phyloP scores from a whole-genome alignment of 2,329 filamentous ascomycete species.

The Ceratocystis smalleyi region DNA sequence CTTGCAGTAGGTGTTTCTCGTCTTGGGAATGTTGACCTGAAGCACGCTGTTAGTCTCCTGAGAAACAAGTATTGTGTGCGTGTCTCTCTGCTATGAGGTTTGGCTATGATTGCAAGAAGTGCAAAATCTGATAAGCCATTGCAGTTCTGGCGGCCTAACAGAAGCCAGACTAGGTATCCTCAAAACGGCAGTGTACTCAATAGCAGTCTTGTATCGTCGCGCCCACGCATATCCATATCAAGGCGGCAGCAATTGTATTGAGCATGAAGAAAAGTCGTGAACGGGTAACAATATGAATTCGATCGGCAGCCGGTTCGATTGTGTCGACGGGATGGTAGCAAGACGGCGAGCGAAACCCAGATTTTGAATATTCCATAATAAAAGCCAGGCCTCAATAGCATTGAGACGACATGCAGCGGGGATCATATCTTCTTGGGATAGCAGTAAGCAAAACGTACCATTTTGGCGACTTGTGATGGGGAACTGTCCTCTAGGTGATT shows the following conservation, averaged over 20 bases:
- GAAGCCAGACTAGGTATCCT: not conserved
- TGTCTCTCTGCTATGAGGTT: constrained; percentile 15
- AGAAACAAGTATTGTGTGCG: constrained; percentile 22
- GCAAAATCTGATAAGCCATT: not conserved
- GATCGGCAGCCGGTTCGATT: constrained; percentile 7
- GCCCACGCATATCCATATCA: not conserved
- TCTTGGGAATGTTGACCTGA: constrained; percentile 97
- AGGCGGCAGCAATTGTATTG: not conserved
- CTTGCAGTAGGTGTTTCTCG: constrained; percentile 94
- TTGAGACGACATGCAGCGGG: not conserved
- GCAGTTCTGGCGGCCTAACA: not conserved
- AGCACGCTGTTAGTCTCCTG: constrained; percentile 22
- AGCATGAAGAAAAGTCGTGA: too few relatives aligned
- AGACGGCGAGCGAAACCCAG: not conserved
- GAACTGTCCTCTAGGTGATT: constrained; percentile 30
- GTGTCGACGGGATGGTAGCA: not conserved
- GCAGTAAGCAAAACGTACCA: constrained; percentile 27
- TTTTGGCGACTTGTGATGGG: constrained; percentile 32
- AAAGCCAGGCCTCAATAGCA: constrained; percentile 3
- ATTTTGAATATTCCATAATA: not conserved
- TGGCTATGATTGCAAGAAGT: not conserved
- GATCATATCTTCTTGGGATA: constrained; percentile 11
- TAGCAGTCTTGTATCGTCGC: not conserved
- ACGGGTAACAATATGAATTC: too few relatives aligned
- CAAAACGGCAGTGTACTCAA: not conserved